Evolutionary conservation across 2,329 filamentous ascomycete species (phyloP).

Genomic region (Clarireedia monteithiana): DNA sequence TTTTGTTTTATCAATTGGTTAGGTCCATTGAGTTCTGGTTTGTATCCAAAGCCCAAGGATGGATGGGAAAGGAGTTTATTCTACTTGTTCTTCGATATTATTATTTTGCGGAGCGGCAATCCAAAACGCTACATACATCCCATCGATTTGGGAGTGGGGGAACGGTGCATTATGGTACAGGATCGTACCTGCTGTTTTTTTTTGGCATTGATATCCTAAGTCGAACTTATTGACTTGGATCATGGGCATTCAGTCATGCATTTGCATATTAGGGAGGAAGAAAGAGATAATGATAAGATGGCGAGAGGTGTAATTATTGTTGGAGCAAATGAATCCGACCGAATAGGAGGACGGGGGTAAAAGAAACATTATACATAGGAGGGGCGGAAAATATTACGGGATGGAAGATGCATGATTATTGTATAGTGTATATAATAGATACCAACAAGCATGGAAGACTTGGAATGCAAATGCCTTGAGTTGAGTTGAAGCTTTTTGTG

Average conservation of each 20-base stretch:
- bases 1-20: background rate
- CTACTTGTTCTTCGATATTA: background rate
- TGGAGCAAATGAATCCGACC: background rate
- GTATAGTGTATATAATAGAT: background rate
- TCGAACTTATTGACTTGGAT: no score
- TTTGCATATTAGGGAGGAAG: no score
- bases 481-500: no score
- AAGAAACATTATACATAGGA: background rate
- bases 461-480: no score
- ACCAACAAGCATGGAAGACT: background rate
- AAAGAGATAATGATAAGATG: no score
- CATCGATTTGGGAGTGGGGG: background rate
- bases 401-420: background rate
- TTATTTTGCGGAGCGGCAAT: background rate
- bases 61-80: background rate
- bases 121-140: background rate
- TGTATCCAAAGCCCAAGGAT: background rate
- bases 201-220: background rate
- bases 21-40: background rate
- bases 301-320: no score
- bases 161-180: background rate
- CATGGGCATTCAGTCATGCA: no score
- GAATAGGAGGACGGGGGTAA: background rate
- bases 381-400: background rate
- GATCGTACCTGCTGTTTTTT: background rate